Evolutionary conservation across 2,329 filamentous ascomycete species (phyloP), one percentile per base, ranked within the genome.

Genomic region (Diaporthe nobilis): DNA sequence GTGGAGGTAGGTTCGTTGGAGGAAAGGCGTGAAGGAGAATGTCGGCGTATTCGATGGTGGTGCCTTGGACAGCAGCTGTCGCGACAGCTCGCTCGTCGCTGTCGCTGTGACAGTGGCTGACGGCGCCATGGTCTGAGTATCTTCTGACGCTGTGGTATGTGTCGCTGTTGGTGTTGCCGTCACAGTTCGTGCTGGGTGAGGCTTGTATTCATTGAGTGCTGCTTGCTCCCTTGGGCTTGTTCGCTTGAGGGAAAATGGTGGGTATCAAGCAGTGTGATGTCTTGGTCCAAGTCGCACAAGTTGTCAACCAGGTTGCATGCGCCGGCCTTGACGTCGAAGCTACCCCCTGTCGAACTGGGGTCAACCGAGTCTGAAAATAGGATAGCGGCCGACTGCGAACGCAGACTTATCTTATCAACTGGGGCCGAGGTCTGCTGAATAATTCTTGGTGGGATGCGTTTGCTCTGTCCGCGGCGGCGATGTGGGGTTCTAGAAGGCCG

Each of bases 11-110:
- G 94, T 95, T 77, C 92, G 88, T 79, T 93, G 93, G 51, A 98
- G 91, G 86, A 98, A 98, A 63, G 95, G 93, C 44, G 92, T 93
- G 89, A 98, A 98, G 84, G 91, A 91, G 88, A 98, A 98, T 80
- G 87, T 91, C 86, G 94, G 94, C 12, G 73, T 28, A 4, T 63
- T 60, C 76, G 83, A 80, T 6, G 88, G 87, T 6, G 88, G 84
- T 75, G 86, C 83, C 84, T 91, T 91, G 75, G 88, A 85, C 79
- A 93, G 89, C 83, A 93, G 90, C 73, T 85, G 84, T 67, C 83
- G 80, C 39, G 85, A 84, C 63, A 87, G 81, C 44, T 78, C 81
- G 73, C 78, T 83, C 80, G 77, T 75, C 42, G 78, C 75, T 44
- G 78, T 78, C 31, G 79, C 72, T 47, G 78, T 78, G 31, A 79